Evolutionary conservation across 768 basidiomycete genomes (phyloP), one percentile per base, ranked within the genome.

Genomic region (Suillus sp.): DNA sequence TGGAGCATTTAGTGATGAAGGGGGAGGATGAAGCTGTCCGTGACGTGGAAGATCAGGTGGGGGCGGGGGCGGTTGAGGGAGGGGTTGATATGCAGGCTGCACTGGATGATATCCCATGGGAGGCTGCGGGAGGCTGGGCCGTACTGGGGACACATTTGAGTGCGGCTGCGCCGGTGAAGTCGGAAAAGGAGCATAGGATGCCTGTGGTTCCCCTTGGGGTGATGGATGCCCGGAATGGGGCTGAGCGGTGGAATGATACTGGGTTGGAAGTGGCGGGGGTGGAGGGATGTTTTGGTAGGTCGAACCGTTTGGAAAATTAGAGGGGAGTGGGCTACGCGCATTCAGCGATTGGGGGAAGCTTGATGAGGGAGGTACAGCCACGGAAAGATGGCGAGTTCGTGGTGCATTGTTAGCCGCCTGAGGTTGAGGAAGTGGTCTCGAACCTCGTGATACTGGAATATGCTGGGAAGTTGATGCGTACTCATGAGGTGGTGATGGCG

Each of bases 71-170:
- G 73, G 76, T 0, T 75, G 72, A 13, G 78, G 78, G 34, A 75
- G 67, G 18, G 76, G 72, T 61, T 70, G 78, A 63, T 72, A 78
- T 22, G 75, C 71, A 22, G 78, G 75, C 27, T 83, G 81, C n/a
- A 77, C 62, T 59, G 79, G 75, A 55, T 79, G 78, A 61, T 81
- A 81, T 60, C 74, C 76, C 27, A 77, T 66, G 14, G 81, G 85
- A 30, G 81, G 84, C 37, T 80, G 80, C 59, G 85, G 86, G 25
- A 89, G 76, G 67, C 81, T 80, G 9, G 82, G 78, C 42, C 79
- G 81, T 55, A 83, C 74, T n/a, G 79, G 72, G 13, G 76, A 68
- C 13, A 72, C 65, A 50, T 65, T 70, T 34, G 65, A 68, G 64
- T 71, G 67, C 59, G 64, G 47, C 48, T 70, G 76, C 18, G 50